Conservation (phyloP, 208 protist species). For the Leptomonas seymouri region DNA sequence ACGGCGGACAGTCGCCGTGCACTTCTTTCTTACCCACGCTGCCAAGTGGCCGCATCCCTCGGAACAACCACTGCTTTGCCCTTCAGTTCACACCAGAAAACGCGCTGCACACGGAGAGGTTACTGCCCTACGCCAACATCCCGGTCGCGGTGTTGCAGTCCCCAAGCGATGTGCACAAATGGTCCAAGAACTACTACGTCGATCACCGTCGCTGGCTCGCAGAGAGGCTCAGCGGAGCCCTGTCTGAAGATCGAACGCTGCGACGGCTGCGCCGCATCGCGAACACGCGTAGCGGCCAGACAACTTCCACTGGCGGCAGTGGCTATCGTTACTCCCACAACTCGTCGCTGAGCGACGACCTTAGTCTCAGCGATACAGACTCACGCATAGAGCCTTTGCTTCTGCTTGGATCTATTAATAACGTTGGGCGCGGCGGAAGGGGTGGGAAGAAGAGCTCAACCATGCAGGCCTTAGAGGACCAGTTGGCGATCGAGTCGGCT, state of each 20-base stretch:
- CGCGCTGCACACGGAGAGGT: constrained; percentile 44
- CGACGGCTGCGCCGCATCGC: constrained; percentile 13
- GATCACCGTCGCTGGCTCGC: constrained; percentile 70
- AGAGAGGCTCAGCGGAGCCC: constrained; percentile 45
- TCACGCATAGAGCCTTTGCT: constrained; percentile 9
- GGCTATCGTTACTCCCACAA: not conserved
- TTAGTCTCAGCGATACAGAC: constrained; percentile 28
- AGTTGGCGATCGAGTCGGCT: constrained; percentile 13
- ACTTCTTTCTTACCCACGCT: constrained; percentile 52
- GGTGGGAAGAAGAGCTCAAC: constrained; percentile 5
- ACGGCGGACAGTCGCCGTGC: not conserved
- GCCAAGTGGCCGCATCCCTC: constrained; percentile 26
- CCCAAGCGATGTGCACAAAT: constrained; percentile 53
- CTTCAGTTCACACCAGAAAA: constrained; percentile 68
- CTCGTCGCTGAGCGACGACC: constrained; percentile 17
- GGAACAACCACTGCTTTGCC: constrained; percentile 57
- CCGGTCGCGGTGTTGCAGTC: constrained; percentile 70
- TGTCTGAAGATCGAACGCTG: constrained; percentile 50
- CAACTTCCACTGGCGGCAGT: not conserved
- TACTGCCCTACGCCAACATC: constrained; percentile 65
- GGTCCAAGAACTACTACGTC: constrained; percentile 67
- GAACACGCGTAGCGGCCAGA: constrained; percentile 8
- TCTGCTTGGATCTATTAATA: constrained; percentile 10
- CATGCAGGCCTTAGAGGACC: constrained; percentile 8
- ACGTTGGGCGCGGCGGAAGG: not conserved